Conservation (phyloP, 2,329 filamentous ascomycete species). For the Hortaea werneckii region DNA sequence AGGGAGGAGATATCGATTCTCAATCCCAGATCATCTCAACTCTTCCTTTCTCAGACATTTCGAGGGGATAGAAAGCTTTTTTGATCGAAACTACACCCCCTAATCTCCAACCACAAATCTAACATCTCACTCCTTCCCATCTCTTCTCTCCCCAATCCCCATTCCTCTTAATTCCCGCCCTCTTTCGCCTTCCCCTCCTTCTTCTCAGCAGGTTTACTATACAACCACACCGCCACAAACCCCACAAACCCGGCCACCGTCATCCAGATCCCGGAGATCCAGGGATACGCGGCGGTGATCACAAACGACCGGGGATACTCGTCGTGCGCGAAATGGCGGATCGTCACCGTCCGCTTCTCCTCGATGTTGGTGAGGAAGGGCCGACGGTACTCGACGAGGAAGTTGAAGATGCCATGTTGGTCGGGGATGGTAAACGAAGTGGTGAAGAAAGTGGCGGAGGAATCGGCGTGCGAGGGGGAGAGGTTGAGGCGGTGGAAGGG, state of each 20-base stretch:
- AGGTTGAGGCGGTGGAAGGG: slow-evolving; percentile 87
- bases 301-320: slow-evolving; percentile 87
- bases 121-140: no score
- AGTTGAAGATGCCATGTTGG: slow-evolving; percentile 99
- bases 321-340: slow-evolving; percentile 93
- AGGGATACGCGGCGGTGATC: slow-evolving; percentile 88
- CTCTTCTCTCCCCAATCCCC: no score
- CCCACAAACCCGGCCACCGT: slow-evolving; percentile 75
- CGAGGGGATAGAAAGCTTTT: no score
- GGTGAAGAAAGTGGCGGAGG: slow-evolving; percentile 64
- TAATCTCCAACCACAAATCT: no score
- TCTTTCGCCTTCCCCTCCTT: slow-evolving; percentile 1
- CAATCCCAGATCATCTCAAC: no score
- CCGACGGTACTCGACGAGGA: slow-evolving; percentile 92
- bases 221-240: slow-evolving; percentile 86
- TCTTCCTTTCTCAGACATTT: no score
- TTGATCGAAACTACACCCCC: no score
- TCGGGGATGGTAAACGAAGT: slow-evolving; percentile 76
- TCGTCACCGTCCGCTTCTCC: slow-evolving; percentile 89
- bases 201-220: slow-evolving; percentile 46
- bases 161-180: not conserved
- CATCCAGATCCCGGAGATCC: slow-evolving; percentile 78
- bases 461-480: slow-evolving; percentile 45
- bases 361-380: slow-evolving; percentile 83
- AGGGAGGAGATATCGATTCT: no score